Percentiles rank a stretch among this genome's conserved stretches.
These are phyloP conservation scores for Plasmodium coatneyi DNA, from an alignment of 169 alveolate species.

Conservation along the genomic window DNA sequence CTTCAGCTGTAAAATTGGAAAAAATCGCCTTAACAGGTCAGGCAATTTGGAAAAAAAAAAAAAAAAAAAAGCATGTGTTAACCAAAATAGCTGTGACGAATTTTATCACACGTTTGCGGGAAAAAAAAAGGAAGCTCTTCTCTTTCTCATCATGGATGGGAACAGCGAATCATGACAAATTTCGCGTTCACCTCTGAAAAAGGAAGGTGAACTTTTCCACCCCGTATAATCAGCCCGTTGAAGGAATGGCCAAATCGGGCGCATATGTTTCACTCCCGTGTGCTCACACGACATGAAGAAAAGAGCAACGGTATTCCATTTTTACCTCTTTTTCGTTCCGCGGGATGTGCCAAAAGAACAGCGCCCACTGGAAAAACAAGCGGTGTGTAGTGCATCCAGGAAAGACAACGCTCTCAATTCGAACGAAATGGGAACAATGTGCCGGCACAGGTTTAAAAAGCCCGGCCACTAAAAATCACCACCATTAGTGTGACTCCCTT, in stretches of 20 bases:
- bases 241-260: not conserved
- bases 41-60: not conserved
- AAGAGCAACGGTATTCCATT: not conserved
- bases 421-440: not conserved
- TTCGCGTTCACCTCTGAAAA: not conserved
- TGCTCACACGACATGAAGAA: not conserved
- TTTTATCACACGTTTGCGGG: not conserved
- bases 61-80: not conserved
- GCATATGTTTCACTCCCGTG: not conserved
- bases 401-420: not conserved
- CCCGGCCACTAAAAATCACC: not conserved
- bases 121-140: not conserved
- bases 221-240: not conserved
- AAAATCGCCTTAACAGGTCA: not conserved
- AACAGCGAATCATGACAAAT: not conserved
- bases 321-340: not conserved
- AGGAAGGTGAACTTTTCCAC: not conserved
- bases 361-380: not conserved
- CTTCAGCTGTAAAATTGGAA: not conserved
- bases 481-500: not conserved
- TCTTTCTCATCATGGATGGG: not conserved
- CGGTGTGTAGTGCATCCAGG: not conserved
- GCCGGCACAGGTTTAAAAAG: not conserved
- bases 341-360: not conserved
- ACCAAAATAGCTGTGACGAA: not conserved